Evolutionary conservation across 192 early-diverging fungal species (phyloP).

Genomic region (Backusella mclennaniae): DNA sequence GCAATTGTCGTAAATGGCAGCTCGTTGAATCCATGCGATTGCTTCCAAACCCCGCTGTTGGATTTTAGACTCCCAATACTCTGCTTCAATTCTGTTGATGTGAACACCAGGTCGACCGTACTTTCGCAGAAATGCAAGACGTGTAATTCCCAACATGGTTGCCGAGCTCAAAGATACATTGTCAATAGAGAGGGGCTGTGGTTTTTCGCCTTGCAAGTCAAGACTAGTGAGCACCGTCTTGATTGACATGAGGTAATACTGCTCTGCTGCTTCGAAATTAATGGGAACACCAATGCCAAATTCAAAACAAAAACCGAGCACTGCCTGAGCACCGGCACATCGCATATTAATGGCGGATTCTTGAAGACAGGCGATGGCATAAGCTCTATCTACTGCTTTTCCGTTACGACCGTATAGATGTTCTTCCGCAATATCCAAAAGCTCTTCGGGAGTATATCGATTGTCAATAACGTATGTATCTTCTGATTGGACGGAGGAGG

Average conservation of each 20-base stretch:
- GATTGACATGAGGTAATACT: slow-evolving; percentile 65
- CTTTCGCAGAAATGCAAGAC: slow-evolving; percentile 73
- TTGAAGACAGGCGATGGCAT: slow-evolving; percentile 17
- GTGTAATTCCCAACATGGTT: slow-evolving; percentile 50
- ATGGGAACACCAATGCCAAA: slow-evolving; percentile 74
- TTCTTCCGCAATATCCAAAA: slow-evolving; percentile 19
- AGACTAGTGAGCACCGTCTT: background rate
- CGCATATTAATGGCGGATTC: slow-evolving; percentile 36
- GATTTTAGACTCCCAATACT: slow-evolving; percentile 69
- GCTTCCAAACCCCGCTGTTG: slow-evolving; percentile 51
- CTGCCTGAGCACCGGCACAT: slow-evolving; percentile 54
- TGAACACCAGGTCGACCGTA: slow-evolving; percentile 78
- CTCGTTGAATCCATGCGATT: slow-evolving; percentile 62
- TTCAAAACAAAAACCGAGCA: slow-evolving; percentile 83
- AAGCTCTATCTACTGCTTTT: slow-evolving; percentile 7
- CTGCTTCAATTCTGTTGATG: slow-evolving; percentile 80
- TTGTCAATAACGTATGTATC: slow-evolving; percentile 2
- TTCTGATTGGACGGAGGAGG: slow-evolving; percentile 15
- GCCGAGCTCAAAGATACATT: slow-evolving; percentile 39
- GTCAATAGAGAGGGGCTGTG: background rate
- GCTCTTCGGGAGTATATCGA: slow-evolving; percentile 10
- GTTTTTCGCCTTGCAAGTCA: background rate
- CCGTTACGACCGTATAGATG: slow-evolving; percentile 28
- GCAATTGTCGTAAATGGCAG: slow-evolving; percentile 55
- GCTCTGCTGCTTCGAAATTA: slow-evolving; percentile 64